phyloP scores from a whole-genome alignment of 352 stramenopile genomes.

The Globisporangium echinulatum region DNA sequence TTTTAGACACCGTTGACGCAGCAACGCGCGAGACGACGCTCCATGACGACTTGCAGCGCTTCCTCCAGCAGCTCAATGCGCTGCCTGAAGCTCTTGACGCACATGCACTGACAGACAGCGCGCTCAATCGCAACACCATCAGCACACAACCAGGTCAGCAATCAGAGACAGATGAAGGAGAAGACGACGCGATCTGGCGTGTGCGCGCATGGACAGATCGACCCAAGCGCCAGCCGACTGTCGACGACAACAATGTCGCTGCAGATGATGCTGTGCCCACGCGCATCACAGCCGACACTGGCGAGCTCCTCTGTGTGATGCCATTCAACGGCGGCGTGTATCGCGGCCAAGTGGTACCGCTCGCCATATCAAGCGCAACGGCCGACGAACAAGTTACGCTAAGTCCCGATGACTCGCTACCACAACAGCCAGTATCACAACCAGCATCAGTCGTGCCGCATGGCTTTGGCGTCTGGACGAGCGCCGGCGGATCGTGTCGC shows the following conservation, averaged over 20 bases:
- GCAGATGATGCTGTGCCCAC: conserved; percentile 1
- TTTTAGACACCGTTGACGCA: neutral
- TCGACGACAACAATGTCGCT: neutral
- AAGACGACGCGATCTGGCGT: neutral
- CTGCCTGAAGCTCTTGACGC: neutral
- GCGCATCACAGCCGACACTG: neutral
- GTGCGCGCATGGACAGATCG: conserved; percentile 2
- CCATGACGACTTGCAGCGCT: neutral
- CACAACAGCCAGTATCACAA: neutral
- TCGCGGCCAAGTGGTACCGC: conserved; percentile 5
- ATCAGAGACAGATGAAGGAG: neutral
- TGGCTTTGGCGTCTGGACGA: conserved; percentile 36
- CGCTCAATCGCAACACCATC: neutral
- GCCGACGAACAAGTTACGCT: neutral
- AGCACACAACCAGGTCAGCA: neutral
- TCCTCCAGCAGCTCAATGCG: neutral
- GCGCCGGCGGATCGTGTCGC: conserved; percentile 17
- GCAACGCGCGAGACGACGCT: neutral
- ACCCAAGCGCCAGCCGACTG: neutral
- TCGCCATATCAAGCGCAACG: neutral
- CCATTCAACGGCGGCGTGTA: conserved; percentile 7
- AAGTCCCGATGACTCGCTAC: neutral
- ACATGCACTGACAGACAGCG: neutral
- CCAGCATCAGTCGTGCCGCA: conserved; percentile 16
- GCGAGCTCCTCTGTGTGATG: conserved; percentile 1